Conservation (phyloP, 2,329 filamentous ascomycete genomes). For the Chaetomiaceae sp. region DNA sequence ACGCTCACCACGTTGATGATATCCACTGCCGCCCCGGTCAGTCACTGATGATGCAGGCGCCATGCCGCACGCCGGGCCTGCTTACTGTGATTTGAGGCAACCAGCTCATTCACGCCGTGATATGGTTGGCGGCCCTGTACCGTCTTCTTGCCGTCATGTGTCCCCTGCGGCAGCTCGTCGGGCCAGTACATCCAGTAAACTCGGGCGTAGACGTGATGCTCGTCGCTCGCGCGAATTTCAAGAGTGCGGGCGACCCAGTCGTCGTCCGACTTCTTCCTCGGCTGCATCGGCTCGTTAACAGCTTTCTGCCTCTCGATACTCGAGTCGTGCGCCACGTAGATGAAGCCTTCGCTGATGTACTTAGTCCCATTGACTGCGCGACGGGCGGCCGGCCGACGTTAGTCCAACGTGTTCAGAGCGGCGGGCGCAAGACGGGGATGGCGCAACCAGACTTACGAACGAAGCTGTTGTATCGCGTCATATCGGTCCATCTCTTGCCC, state of each 20-base stretch:
- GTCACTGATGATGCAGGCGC: conserved; percentile 7
- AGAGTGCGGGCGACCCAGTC: conserved; percentile 73
- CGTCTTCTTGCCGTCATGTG: conserved; percentile 43
- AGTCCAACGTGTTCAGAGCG: conserved; percentile 10
- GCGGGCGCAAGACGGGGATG: background rate
- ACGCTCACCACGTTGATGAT: conserved; percentile 69
- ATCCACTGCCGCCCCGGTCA: conserved; percentile 48
- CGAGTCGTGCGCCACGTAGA: conserved; percentile 53
- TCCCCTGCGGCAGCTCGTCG: conserved; percentile 58
- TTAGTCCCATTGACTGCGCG: conserved; percentile 49
- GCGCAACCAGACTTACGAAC: conserved; percentile 41
- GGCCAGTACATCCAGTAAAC: conserved; percentile 75
- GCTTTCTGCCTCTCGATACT: conserved; percentile 50
- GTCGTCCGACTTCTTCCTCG: conserved; percentile 41
- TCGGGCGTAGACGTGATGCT: conserved; percentile 68
- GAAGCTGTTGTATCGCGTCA: conserved; percentile 57
- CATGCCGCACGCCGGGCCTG: conserved; percentile 4
- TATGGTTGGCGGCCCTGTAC: conserved; percentile 56
- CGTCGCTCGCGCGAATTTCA: conserved; percentile 66
- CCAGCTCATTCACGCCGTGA: conserved; percentile 61
- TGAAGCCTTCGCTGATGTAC: conserved; percentile 52
- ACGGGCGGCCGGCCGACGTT: conserved; percentile 6
- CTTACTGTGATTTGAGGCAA: conserved; percentile 66
- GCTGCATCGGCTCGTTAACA: conserved; percentile 31
- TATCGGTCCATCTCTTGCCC: conserved; percentile 48